Conservation (phyloP, 441 rosid species). For the Bocquillonia castaneifolia region DNA sequence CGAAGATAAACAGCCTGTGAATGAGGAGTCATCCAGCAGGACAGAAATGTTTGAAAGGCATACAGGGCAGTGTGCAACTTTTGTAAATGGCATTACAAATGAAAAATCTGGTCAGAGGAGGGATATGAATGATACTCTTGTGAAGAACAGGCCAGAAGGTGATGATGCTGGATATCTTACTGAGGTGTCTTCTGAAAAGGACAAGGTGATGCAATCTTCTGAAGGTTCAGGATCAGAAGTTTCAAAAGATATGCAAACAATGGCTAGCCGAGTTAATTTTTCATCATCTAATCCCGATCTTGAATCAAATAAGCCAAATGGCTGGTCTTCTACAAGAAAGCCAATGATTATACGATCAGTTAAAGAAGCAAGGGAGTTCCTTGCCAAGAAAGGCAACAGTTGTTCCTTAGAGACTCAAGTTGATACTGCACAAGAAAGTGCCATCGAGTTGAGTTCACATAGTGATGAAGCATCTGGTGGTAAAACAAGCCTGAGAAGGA, state of each 20-base stretch:
- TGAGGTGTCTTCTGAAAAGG: conserved; percentile 29
- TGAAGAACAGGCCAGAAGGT: conserved; percentile 18
- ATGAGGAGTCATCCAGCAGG: conserved; percentile 24
- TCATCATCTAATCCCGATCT: conserved; percentile 33
- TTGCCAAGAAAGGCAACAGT: conserved; percentile 38
- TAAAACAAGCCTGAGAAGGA: conserved; percentile 26
- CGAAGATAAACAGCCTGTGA: conserved; percentile 30
- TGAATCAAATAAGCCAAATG: conserved; percentile 20
- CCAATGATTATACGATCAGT: conserved; percentile 67
- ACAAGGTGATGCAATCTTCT: conserved; percentile 29
- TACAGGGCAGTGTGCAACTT: conserved; percentile 23
- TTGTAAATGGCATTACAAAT: conserved; percentile 20
- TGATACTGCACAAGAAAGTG: conserved; percentile 27
- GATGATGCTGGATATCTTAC: conserved; percentile 24
- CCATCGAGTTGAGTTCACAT: conserved; percentile 19
- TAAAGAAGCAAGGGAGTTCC: conserved; percentile 78
- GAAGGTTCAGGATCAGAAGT: conserved; percentile 23
- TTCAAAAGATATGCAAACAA: conserved; percentile 26
- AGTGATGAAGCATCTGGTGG: conserved; percentile 23
- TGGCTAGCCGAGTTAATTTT: conserved; percentile 19
- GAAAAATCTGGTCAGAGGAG: conserved; percentile 23
- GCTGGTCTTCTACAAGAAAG: conserved; percentile 31
- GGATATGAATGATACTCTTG: conserved; percentile 22
- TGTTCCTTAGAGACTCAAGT: conserved; percentile 26
- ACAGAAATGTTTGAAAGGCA: conserved; percentile 15